phyloP scores from a whole-genome alignment of 2,329 filamentous ascomycete species.

The Mariannaea elegans region DNA sequence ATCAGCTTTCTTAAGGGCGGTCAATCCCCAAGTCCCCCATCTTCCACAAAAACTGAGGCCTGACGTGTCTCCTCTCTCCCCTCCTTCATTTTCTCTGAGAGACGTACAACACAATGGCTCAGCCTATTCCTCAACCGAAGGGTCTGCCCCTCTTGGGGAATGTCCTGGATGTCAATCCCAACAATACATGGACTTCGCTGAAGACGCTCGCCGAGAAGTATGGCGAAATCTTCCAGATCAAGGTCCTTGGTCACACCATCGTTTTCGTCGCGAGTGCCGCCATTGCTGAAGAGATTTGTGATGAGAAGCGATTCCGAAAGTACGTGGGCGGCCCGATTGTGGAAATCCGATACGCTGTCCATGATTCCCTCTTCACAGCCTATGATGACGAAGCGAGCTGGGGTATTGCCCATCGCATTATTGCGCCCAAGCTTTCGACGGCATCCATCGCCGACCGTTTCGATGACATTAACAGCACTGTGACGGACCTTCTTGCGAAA shows the following conservation, averaged over 20 bases:
- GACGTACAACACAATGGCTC: constrained; percentile 38
- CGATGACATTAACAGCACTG: constrained; percentile 58
- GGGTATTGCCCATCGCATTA: constrained; percentile 61
- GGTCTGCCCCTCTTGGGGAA: constrained; percentile 50
- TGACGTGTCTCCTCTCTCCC: background rate
- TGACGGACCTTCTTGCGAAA: constrained; percentile 57
- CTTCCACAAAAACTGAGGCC: background rate
- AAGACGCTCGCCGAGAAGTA: constrained; percentile 48
- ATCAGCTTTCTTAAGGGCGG: constrained; percentile 12
- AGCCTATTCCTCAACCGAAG: constrained; percentile 47
- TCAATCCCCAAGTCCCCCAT: constrained; percentile 2
- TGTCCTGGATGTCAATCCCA: constrained; percentile 46
- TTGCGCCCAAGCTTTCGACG: constrained; percentile 55
- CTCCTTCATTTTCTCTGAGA: background rate
- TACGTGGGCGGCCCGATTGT: constrained; percentile 62
- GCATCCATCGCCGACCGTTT: constrained; percentile 49
- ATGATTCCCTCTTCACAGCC: constrained; percentile 63
- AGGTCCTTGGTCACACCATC: constrained; percentile 44
- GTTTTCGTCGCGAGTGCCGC: constrained; percentile 58
- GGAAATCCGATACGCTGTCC: constrained; percentile 59
- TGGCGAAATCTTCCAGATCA: constrained; percentile 52
- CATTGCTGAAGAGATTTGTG: constrained; percentile 60
- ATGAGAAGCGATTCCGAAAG: constrained; percentile 63
- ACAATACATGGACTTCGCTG: constrained; percentile 49
- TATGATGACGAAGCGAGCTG: constrained; percentile 58